These are phyloP conservation scores for Calvatia gigantea DNA, from an alignment of 768 basidiomycete species.

Conservation along the genomic window DNA sequence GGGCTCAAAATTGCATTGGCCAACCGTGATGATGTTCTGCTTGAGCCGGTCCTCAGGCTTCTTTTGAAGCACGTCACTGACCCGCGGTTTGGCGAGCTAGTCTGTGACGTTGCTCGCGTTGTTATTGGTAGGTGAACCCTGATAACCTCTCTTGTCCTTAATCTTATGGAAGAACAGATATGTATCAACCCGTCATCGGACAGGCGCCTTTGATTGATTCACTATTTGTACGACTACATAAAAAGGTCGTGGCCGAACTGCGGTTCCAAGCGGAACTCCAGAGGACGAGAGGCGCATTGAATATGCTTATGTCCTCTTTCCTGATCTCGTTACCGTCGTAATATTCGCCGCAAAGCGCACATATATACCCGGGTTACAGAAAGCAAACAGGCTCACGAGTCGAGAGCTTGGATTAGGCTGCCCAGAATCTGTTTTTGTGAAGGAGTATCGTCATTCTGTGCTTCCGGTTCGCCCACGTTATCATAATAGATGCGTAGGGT, in stretches of 20 bases:
- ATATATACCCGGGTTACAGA: neutral
- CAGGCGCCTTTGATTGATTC: slow-evolving; percentile 92
- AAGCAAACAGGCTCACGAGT: slow-evolving; percentile 13
- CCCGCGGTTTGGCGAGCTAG: slow-evolving; percentile 90
- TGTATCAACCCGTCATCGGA: slow-evolving; percentile 90
- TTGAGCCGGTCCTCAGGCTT: slow-evolving; percentile 88
- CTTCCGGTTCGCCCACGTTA: slow-evolving; percentile 57
- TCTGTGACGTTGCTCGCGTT: slow-evolving; percentile 73
- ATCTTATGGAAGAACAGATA: slow-evolving; percentile 47
- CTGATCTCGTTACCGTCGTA: slow-evolving; percentile 17
- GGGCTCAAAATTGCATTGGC: slow-evolving; percentile 82
- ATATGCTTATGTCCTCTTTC: slow-evolving; percentile 80
- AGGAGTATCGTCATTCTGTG: slow-evolving; percentile 33
- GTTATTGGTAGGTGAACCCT: slow-evolving; percentile 67
- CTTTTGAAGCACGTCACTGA: slow-evolving; percentile 83
- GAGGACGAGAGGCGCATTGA: slow-evolving; percentile 81
- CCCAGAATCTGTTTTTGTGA: slow-evolving; percentile 68
- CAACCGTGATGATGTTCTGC: slow-evolving; percentile 88
- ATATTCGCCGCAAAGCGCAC: neutral
- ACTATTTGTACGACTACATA: slow-evolving; percentile 74
- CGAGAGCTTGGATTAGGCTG: slow-evolving; percentile 62
- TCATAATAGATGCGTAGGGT: slow-evolving; percentile 71
- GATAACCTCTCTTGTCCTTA: neutral
- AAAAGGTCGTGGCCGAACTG: slow-evolving; percentile 83
- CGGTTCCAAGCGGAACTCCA: slow-evolving; percentile 84